These are phyloP conservation scores for Sechiopsis laciniata DNA, from an alignment of 306 rosid species.

Conservation along the genomic window DNA sequence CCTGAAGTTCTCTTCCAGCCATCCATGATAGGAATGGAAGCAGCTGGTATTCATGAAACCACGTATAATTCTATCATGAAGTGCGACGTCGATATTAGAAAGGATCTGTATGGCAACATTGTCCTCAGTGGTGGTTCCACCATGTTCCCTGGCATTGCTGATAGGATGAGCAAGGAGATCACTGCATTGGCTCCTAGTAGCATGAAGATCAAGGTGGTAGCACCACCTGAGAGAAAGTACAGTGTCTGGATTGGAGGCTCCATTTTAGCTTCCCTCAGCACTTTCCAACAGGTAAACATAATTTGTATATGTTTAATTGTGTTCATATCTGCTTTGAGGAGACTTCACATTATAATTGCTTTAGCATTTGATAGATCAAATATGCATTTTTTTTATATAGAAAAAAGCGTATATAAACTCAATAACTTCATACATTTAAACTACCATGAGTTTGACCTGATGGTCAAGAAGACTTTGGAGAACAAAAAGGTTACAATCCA, in stretches of 20 bases:
- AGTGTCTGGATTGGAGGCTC: conserved; percentile 99
- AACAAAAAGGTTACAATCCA: too few species aligned
- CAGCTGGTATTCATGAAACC: conserved; percentile 90
- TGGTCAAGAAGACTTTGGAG: too few species aligned
- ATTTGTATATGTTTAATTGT: not conserved
- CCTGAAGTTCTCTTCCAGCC: conserved; percentile 99
- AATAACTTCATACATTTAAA: too few species aligned
- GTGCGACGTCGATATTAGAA: conserved; percentile 92
- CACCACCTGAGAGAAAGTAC: conserved; percentile 94
- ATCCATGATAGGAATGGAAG: conserved; percentile 96
- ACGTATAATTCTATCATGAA: conserved; percentile 98
- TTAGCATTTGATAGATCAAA: too few species aligned
- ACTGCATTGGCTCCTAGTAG: conserved; percentile 91
- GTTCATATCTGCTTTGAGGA: too few species aligned
- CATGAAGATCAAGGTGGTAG: conserved; percentile 94
- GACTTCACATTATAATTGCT: too few species aligned
- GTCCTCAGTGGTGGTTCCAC: conserved; percentile 94
- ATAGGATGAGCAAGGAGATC: conserved; percentile 95
- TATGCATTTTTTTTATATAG: too few species aligned
- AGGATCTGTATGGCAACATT: conserved; percentile 90
- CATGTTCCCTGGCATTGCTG: conserved; percentile 98
- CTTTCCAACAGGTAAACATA: conserved; percentile 88
- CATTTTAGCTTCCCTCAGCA: conserved; percentile 95
- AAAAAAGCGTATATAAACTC: too few species aligned
- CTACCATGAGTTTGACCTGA: too few species aligned